Percentiles rank a stretch among this genome's conserved stretches.
Evolutionary conservation across 768 basidiomycete genomes (phyloP).

Genomic region (Pholiota molesta): DNA sequence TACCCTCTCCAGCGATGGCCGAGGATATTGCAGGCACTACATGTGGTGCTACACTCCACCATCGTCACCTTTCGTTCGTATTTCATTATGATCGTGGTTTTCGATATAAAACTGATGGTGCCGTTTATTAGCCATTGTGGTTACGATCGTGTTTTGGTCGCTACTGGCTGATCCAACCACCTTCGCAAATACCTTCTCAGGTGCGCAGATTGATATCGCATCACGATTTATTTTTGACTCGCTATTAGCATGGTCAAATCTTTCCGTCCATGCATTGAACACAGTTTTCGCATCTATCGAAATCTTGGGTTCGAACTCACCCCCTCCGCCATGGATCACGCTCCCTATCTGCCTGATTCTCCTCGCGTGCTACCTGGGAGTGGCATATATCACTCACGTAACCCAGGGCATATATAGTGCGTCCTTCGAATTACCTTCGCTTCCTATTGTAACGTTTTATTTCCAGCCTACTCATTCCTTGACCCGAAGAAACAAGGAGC

Average conservation of each 20-base stretch:
- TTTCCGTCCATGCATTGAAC: conserved; percentile 67
- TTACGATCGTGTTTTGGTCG: conserved; percentile 66
- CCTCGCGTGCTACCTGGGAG: conserved; percentile 59
- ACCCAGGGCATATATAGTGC: conserved; percentile 68
- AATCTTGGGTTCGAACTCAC: conserved; percentile 53
- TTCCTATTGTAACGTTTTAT: conserved; percentile 4
- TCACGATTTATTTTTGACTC: background rate
- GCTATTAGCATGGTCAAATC: conserved; percentile 53
- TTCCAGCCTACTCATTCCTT: conserved; percentile 68
- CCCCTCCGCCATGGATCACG: conserved; percentile 54
- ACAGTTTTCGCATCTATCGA: conserved; percentile 58
- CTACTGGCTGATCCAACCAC: conserved; percentile 47
- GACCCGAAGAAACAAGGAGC: conserved; percentile 47
- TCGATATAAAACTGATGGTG: background rate
- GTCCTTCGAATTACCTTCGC: conserved; percentile 20
- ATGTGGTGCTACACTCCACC: conserved; percentile 54
- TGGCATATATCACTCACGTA: conserved; percentile 68
- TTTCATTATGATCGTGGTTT: background rate
- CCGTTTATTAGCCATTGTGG: conserved; percentile 54
- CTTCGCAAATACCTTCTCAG: conserved; percentile 38
- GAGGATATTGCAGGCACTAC: conserved; percentile 54
- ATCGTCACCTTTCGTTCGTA: conserved; percentile 44
- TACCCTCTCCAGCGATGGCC: conserved; percentile 69
- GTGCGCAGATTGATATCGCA: conserved; percentile 33
- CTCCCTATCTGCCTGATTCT: conserved; percentile 49